phyloP scores from a whole-genome alignment of 345 rosid species.

The Arabidopsis arenosa region DNA sequence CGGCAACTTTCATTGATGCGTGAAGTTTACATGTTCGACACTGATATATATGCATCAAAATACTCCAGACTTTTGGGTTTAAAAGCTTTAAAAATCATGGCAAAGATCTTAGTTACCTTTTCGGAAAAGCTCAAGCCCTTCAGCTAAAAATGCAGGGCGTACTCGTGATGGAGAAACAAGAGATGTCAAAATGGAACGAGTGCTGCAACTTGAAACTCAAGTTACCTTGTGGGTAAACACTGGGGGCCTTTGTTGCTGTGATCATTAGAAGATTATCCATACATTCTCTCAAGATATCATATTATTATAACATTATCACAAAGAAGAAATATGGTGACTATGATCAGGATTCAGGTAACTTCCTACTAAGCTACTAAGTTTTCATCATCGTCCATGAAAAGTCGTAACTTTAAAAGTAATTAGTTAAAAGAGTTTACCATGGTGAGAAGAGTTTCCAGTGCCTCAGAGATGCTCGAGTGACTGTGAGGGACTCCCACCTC shows the following conservation, averaged over 20 bases:
- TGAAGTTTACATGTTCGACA: slow-evolving; percentile 53
- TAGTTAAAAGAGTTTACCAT: slow-evolving; percentile 56
- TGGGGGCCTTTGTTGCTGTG: slow-evolving; percentile 55
- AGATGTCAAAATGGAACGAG: slow-evolving; percentile 73
- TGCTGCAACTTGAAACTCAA: slow-evolving; percentile 75
- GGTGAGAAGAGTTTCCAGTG: slow-evolving; percentile 61
- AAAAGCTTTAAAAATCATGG: background rate
- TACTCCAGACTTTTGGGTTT: background rate
- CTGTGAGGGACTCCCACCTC: slow-evolving; percentile 28
- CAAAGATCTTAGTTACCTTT: slow-evolving; percentile 55
- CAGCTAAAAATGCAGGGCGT: slow-evolving; percentile 66
- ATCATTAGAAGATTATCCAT: slow-evolving; percentile 65
- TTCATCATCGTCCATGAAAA: no score
- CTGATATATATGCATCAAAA: slow-evolving; percentile 28
- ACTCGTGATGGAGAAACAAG: slow-evolving; percentile 63
- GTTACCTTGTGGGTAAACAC: slow-evolving; percentile 39
- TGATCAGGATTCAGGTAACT: slow-evolving; percentile 1
- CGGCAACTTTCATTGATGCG: slow-evolving; percentile 60
- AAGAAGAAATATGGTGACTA: background rate
- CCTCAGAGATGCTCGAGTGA: no score
- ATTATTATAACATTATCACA: background rate
- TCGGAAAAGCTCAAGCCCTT: slow-evolving; percentile 72
- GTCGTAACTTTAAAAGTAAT: background rate
- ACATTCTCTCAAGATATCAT: slow-evolving; percentile 43
- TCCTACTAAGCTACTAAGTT: background rate